phyloP scores from a whole-genome alignment of 306 rosid species.

The Rosa multiflora region DNA sequence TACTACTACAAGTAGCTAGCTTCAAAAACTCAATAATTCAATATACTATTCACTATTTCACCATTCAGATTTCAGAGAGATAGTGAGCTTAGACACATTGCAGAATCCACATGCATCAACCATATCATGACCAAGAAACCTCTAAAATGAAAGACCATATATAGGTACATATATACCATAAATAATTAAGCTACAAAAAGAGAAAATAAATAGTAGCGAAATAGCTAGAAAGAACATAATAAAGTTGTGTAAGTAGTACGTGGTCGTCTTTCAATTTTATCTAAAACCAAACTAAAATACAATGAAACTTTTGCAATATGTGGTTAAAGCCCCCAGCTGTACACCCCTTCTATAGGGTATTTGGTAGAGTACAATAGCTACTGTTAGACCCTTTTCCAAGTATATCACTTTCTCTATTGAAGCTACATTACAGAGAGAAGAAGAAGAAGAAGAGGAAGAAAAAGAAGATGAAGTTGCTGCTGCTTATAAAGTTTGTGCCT shows the following conservation, averaged over 20 bases:
- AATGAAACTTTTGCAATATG: background rate
- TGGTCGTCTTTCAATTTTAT: background rate
- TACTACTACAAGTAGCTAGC: background rate
- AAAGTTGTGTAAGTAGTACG: background rate
- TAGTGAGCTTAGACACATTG: constrained; percentile 7
- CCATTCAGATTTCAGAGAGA: background rate
- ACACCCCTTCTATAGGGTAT: background rate
- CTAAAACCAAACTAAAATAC: background rate
- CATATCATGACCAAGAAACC: constrained; percentile 21
- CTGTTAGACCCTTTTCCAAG: background rate
- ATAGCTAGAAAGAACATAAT: background rate
- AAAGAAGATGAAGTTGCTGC: background rate
- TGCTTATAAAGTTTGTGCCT: background rate
- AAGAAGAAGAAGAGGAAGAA: background rate
- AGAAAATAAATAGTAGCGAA: background rate
- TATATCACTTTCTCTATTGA: background rate
- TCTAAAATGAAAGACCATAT: background rate
- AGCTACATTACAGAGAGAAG: background rate
- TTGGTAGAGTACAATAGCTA: background rate
- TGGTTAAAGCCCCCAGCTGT: background rate
- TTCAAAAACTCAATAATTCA: background rate
- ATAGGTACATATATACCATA: background rate
- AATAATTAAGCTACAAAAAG: background rate
- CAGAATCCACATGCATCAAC: background rate
- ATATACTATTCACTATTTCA: background rate